These are phyloP conservation scores for Coemansia umbellata DNA, from an alignment of 192 early-diverging fungal species.

Conservation along the genomic window DNA sequence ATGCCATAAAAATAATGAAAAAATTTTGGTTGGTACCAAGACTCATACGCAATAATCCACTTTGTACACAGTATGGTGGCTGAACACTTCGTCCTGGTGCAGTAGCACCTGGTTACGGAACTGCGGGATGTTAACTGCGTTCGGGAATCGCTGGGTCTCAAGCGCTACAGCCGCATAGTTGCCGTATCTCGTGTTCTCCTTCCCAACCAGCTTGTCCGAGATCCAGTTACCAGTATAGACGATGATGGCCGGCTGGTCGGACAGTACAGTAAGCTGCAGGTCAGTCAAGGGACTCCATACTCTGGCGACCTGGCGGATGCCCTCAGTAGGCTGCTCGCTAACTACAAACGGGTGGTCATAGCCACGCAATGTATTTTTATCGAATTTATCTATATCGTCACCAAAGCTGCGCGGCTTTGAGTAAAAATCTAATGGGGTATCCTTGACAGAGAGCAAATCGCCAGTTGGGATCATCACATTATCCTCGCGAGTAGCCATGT, in stretches of 20 bases:
- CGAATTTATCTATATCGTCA: slow-evolving; percentile 51
- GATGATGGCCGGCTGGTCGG: slow-evolving; percentile 72
- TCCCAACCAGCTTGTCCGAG: slow-evolving; percentile 47
- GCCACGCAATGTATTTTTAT: slow-evolving; percentile 53
- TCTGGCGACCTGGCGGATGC: slow-evolving; percentile 36
- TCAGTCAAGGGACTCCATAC: slow-evolving; percentile 59
- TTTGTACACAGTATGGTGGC: slow-evolving; percentile 48
- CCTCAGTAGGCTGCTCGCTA: slow-evolving; percentile 27
- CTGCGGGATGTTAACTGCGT: slow-evolving; percentile 59
- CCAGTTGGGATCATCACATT: slow-evolving; percentile 71
- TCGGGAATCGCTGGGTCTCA: slow-evolving; percentile 57
- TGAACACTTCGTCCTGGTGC: slow-evolving; percentile 49
- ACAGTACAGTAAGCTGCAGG: slow-evolving; percentile 59
- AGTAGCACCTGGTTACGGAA: slow-evolving; percentile 57
- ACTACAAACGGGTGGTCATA: slow-evolving; percentile 80
- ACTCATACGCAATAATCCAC: slow-evolving; percentile 29
- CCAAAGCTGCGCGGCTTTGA: slow-evolving; percentile 54
- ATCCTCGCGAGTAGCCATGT: slow-evolving; percentile 56
- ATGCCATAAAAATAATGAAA: no score
- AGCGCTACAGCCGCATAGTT: slow-evolving; percentile 67
- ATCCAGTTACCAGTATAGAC: slow-evolving; percentile 83
- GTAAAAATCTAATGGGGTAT: slow-evolving; percentile 55
- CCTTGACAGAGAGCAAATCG: slow-evolving; percentile 38
- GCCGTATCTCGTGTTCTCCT: slow-evolving; percentile 45
- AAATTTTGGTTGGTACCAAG: no score